Conservation (phyloP, 2,329 filamentous ascomycete genomes). For the Teratosphaeria viscida region DNA sequence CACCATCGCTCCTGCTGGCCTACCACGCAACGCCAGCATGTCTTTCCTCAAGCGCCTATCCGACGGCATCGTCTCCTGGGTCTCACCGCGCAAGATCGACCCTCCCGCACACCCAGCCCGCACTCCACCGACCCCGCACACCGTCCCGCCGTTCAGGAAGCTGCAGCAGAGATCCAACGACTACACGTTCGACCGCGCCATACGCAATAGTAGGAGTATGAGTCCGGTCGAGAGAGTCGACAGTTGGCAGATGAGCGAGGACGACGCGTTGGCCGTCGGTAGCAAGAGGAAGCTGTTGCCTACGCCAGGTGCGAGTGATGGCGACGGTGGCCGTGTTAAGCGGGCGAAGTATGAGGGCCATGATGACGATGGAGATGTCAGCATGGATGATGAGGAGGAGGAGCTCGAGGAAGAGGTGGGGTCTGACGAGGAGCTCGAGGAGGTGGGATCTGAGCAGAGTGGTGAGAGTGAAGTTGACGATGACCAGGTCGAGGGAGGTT, state of each 20-base stretch:
- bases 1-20: neutral
- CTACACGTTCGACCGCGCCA: slow-evolving; percentile 9
- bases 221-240: slow-evolving; percentile 23
- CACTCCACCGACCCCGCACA: slow-evolving; percentile 5
- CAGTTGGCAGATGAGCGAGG: slow-evolving; percentile 11
- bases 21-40: slow-evolving; percentile 2
- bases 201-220: slow-evolving; percentile 18
- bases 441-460: neutral
- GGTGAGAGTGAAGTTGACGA: neutral
- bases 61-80: slow-evolving; percentile 31
- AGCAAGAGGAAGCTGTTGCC: slow-evolving; percentile 13
- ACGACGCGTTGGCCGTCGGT: slow-evolving; percentile 1
- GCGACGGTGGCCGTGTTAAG: slow-evolving; percentile 3
- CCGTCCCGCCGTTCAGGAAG: slow-evolving; percentile 22
- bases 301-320: slow-evolving; percentile 7
- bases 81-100: slow-evolving; percentile 32
- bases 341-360: slow-evolving; percentile 13
- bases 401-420: neutral
- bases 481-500: neutral
- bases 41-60: slow-evolving; percentile 21
- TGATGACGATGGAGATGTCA: neutral
- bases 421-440: neutral
- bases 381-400: slow-evolving; percentile 1
- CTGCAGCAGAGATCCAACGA: neutral
- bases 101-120: slow-evolving; percentile 5